Conservation (phyloP, 2,329 filamentous ascomycete species). For the Penicillium sp. region DNA sequence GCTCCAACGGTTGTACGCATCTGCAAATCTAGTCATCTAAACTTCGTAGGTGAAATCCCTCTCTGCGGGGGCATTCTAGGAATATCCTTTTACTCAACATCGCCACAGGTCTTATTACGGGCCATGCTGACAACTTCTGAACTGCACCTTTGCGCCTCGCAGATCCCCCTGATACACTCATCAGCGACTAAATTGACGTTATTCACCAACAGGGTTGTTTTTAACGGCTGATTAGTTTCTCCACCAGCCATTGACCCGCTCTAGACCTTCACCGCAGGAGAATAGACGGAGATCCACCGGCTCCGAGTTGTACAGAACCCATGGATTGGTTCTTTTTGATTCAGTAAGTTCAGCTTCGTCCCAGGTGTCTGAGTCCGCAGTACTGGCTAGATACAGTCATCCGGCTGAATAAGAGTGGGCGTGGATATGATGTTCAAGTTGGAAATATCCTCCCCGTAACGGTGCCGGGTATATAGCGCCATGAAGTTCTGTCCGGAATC, state of each 20-base stretch:
- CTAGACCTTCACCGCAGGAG: not conserved
- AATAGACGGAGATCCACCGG: not conserved
- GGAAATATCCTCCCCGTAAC: slow-evolving; percentile 1
- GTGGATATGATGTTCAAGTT: not conserved
- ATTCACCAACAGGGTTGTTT: not conserved
- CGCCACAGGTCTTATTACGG: slow-evolving; percentile 5
- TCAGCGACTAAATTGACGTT: not conserved
- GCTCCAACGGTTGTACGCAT: slow-evolving; percentile 10
- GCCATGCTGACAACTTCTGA: slow-evolving; percentile 18
- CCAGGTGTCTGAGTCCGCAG: slow-evolving; percentile 22
- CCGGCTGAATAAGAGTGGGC: slow-evolving; percentile 4
- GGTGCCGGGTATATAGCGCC: slow-evolving; percentile 24
- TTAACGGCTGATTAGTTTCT: not conserved
- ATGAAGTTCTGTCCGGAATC: slow-evolving; percentile 7
- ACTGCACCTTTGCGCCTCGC: not conserved
- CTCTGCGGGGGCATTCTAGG: slow-evolving; percentile 1
- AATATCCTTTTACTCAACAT: slow-evolving; percentile 15
- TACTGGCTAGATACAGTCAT: slow-evolving; percentile 23
- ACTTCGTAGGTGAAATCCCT: not conserved
- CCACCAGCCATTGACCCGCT: not conserved
- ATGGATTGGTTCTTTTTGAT: slow-evolving; percentile 6
- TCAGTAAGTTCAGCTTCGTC: slow-evolving; percentile 17
- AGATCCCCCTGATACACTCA: not conserved
- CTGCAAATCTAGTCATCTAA: slow-evolving; percentile 27
- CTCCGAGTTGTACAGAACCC: slow-evolving; percentile 23